Evolutionary conservation across 2,329 filamentous ascomycete genomes (phyloP).

Genomic region (Beauveria caledonica): DNA sequence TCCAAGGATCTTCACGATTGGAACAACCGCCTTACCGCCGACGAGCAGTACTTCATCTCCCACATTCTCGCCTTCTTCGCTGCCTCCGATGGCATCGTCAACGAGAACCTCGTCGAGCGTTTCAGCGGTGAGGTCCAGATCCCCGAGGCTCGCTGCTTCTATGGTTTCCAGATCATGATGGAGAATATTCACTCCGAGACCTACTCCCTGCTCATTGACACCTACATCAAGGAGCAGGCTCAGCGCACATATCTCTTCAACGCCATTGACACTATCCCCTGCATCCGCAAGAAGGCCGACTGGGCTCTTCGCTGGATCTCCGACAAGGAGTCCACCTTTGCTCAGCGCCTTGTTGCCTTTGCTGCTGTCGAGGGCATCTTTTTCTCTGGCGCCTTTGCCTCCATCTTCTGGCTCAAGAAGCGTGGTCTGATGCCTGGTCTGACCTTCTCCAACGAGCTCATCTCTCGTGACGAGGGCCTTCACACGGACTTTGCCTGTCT

Average conservation of each 20-base stretch:
- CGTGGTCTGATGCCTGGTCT: conserved; percentile 97
- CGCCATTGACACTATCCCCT: conserved; percentile 96
- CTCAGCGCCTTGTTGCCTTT: conserved; percentile 90
- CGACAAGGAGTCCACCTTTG: conserved; percentile 89
- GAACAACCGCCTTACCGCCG: conserved; percentile 95
- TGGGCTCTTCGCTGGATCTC: conserved; percentile 95
- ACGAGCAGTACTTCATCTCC: conserved; percentile 97
- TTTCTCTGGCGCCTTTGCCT: conserved; percentile 97
- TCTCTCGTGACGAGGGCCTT: conserved; percentile 97
- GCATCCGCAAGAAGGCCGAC: conserved; percentile 97
- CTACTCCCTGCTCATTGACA: conserved; percentile 97
- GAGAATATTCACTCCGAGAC: conserved; percentile 99
- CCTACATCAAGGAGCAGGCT: conserved; percentile 95
- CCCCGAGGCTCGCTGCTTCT: conserved; percentile 97
- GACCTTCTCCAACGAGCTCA: conserved; percentile 99
- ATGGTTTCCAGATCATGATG: conserved; percentile 99
- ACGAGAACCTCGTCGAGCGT: conserved; percentile 96
- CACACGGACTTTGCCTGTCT: conserved; percentile 99
- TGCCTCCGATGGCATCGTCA: conserved; percentile 97
- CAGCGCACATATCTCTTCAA: conserved; percentile 95
- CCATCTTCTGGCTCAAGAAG: conserved; percentile 99
- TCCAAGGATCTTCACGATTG: conserved; percentile 99
- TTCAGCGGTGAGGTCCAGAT: conserved; percentile 97
- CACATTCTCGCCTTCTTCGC: conserved; percentile 99
- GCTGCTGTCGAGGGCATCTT: conserved; percentile 99